Base-by-base conservation (phyloP, 306 rosid genomes). In the Medicago lupulina region DNA sequence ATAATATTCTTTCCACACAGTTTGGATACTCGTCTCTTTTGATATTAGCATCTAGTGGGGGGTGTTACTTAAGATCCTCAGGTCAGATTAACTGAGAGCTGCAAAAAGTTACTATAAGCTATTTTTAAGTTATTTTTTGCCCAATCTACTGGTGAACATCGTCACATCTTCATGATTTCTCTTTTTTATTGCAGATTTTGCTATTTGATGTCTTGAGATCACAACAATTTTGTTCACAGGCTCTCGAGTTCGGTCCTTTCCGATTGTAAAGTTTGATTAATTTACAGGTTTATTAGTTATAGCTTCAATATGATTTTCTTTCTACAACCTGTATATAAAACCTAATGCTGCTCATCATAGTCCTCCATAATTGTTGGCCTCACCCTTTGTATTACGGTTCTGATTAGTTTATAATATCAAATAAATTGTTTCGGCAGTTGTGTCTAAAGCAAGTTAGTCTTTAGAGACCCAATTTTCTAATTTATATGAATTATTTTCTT, bases 11-110 rank as follows among this genome's bases (percentile, higher is more conserved):
- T 55, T 18, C 19, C 31, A 19, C 7, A 2, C 6, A 55, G 62
- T 55, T 19, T 55, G 31, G 62, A 55, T 55, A 9, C 31, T 19
- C 31, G 15, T 5, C 31, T 55, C 62, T 55, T 55, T 18, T 55
- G 34, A 55, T 55, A 23, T 55, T 19, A 55, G 15, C 31, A 11
- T 18, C 62, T 55, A 55, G 62, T 50, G 31, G 93, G 96, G 86
- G 0, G 89, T 88, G 68, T 28, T 28, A 28, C 41, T 60, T 60
- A 17, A 60, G 65, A 23, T 59, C 36, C 65, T 59, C 65, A 11
- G 65, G 38, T 59, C 65, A 59, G 18, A 59, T 59, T 25, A 59
- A 59, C 17, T 3, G 4, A 57, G 60, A 58, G 17, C 38, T 59
- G 10, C 40, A 23, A 13, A 19, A 59, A 10, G 65, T 5, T 28